These are phyloP conservation scores for Naganishia randhawae DNA, from an alignment of 768 basidiomycete genomes.

Conservation along the genomic window DNA sequence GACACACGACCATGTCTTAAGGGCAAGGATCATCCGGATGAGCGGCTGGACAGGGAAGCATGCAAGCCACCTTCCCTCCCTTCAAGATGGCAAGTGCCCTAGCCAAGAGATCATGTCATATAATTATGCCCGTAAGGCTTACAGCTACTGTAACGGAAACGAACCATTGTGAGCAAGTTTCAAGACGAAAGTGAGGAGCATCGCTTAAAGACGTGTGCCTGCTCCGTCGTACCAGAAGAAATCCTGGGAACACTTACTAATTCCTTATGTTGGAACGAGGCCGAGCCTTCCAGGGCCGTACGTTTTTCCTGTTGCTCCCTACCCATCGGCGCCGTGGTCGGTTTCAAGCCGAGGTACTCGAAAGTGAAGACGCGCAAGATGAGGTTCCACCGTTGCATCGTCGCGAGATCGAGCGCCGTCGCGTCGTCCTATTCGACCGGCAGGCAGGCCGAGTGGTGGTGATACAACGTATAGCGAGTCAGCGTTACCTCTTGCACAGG, in stretches of 20 bases:
- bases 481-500: neutral
- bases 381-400: conserved; percentile 84
- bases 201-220: neutral
- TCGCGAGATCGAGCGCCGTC: conserved; percentile 73
- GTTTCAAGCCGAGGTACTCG: conserved; percentile 69
- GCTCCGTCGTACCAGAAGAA: neutral
- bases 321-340: neutral
- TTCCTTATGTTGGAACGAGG: neutral
- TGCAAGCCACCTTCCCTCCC: no score
- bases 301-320: neutral
- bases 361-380: conserved; percentile 80
- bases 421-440: conserved; percentile 97
- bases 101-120: no score
- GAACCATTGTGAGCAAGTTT: neutral
- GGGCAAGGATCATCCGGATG: no score
- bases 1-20: no score
- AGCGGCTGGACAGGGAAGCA: no score
- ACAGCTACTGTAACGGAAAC: conserved; percentile 16
- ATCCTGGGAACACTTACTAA: conserved; percentile 8
- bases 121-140: neutral
- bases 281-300: neutral
- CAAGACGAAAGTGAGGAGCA: neutral
- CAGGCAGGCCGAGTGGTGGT: no score
- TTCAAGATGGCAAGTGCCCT: no score
- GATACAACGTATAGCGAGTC: no score